Conservation (phyloP, 352 stramenopile species). For the Pythium aquatile region DNA sequence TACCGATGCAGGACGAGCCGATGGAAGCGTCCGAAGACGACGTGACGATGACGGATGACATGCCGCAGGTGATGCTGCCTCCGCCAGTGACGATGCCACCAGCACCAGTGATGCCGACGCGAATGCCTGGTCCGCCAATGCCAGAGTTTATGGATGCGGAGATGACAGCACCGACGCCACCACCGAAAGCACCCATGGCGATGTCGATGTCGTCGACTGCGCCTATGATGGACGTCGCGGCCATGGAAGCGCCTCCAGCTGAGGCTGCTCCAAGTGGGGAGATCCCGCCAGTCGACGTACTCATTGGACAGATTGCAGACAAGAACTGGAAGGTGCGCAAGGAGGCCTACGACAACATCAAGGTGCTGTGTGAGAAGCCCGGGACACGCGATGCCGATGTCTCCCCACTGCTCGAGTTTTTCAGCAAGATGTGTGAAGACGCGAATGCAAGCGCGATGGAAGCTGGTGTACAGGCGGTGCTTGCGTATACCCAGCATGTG, state of each 20-base stretch:
- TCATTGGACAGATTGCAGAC: constrained; percentile 63
- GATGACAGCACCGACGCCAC: constrained; percentile 13
- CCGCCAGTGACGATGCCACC: not conserved
- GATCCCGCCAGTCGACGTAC: constrained; percentile 39
- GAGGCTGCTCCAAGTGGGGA: constrained; percentile 6
- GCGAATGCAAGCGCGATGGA: constrained; percentile 82
- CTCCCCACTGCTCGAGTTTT: constrained; percentile 52
- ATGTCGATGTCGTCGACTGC: not conserved
- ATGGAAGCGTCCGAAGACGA: constrained; percentile 23
- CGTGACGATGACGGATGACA: constrained; percentile 20
- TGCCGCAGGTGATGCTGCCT: not conserved
- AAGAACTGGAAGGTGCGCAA: constrained; percentile 89
- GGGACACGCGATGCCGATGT: constrained; percentile 46
- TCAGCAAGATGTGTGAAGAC: constrained; percentile 83
- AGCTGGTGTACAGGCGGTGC: constrained; percentile 63
- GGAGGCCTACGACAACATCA: constrained; percentile 77
- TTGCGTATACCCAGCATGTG: constrained; percentile 66
- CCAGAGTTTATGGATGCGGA: constrained; percentile 21
- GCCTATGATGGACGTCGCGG: constrained; percentile 7
- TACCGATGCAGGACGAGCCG: constrained; percentile 20
- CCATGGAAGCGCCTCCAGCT: constrained; percentile 13
- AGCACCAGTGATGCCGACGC: constrained; percentile 9
- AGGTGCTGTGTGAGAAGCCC: constrained; percentile 52
- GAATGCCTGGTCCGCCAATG: constrained; percentile 9
- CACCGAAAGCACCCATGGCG: constrained; percentile 3